A percentile compares a stretch with the other conserved stretches of the same genome.
phyloP scores from a whole-genome alignment of 2,329 filamentous ascomycete genomes.

The Cladosporium sp. region DNA sequence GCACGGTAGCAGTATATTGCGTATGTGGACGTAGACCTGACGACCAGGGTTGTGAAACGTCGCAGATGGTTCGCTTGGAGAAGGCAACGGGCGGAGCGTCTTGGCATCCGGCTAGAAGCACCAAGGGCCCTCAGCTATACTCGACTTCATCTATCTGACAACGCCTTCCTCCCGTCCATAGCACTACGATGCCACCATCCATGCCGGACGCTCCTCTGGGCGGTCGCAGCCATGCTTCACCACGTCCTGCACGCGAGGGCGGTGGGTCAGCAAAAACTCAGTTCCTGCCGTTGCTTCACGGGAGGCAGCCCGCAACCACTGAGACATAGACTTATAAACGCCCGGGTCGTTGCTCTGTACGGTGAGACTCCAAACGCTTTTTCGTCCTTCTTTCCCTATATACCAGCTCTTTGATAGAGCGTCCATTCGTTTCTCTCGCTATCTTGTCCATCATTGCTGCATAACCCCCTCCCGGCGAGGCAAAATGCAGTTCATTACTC shows the following conservation, averaged over 20 bases:
- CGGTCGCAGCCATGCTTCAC: slow-evolving; percentile 8
- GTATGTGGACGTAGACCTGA: background rate
- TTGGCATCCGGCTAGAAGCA: background rate
- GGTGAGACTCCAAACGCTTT: slow-evolving; percentile 8
- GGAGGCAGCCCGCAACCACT: slow-evolving; percentile 4
- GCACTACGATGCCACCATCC: background rate
- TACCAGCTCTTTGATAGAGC: slow-evolving; percentile 12
- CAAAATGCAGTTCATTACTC: slow-evolving; percentile 25
- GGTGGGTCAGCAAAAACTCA: slow-evolving; percentile 10
- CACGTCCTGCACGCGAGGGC: background rate
- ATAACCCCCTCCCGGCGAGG: slow-evolving; percentile 11
- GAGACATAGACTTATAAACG: slow-evolving; percentile 11
- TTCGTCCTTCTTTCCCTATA: slow-evolving; percentile 1
- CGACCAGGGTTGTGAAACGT: slow-evolving; percentile 5
- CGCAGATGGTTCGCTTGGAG: slow-evolving; percentile 6
- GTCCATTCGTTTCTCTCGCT: slow-evolving; percentile 7
- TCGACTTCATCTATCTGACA: slow-evolving; percentile 11
- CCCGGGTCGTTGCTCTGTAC: slow-evolving; percentile 11
- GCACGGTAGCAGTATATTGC: background rate
- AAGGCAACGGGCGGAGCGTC: background rate
- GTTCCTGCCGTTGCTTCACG: slow-evolving; percentile 10
- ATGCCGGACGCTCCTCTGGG: background rate
- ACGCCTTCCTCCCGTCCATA: background rate
- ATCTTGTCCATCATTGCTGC: slow-evolving; percentile 11
- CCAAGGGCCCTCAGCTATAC: background rate